Evolutionary conservation across 306 rosid genomes (phyloP).

Genomic region (Sicyos baderoa): DNA sequence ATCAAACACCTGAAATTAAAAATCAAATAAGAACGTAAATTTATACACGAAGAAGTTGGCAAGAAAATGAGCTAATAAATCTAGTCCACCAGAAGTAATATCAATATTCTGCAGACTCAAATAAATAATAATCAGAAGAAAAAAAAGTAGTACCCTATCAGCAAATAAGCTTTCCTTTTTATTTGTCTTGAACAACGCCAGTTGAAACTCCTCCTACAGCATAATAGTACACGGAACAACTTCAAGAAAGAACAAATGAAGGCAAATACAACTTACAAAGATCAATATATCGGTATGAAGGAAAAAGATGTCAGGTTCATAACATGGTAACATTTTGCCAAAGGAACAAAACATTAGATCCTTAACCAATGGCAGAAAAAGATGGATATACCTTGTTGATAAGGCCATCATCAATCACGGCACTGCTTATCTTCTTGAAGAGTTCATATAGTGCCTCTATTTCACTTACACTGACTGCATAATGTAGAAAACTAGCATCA

Average conservation of each 20-base stretch:
- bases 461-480: conserved; percentile 95
- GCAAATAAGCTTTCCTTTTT: conserved; percentile 95
- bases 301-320: neutral
- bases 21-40: conserved; percentile 19
- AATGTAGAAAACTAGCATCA: conserved; percentile 14
- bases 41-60: conserved; percentile 20
- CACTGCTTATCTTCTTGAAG: conserved; percentile 94
- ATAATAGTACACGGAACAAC: conserved; percentile 6
- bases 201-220: conserved; percentile 88
- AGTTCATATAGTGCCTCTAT: conserved; percentile 96
- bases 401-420: conserved; percentile 90
- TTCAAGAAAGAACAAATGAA: neutral
- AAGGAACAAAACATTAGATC: conserved; percentile 3
- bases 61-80: neutral
- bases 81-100: neutral
- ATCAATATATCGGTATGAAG: neutral
- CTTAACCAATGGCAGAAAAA: neutral
- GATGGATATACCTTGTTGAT: conserved; percentile 69
- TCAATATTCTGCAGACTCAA: neutral
- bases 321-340: neutral
- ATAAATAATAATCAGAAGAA: neutral
- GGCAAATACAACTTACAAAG: neutral
- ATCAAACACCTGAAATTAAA: conserved; percentile 63
- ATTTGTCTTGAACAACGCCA: conserved; percentile 92
- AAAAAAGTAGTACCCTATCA: conserved; percentile 60